phyloP scores from a whole-genome alignment of 805 yeast species.

The Suhomyces xylopsoci region DNA sequence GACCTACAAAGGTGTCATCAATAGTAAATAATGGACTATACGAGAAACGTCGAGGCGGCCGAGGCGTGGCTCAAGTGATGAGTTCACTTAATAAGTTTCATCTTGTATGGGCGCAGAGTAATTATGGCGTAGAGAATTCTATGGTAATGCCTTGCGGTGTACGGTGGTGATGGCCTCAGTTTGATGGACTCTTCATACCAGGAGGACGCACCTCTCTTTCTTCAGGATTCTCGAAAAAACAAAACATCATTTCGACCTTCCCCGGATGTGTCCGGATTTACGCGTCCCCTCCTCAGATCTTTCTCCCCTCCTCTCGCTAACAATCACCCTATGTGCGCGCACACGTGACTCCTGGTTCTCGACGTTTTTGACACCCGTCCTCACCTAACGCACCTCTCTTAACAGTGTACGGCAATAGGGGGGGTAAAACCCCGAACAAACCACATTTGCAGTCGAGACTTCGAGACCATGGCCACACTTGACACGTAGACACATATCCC shows the following conservation, averaged over 20 bases:
- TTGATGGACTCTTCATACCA: not conserved
- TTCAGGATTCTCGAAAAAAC: not conserved
- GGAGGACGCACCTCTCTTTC: not conserved
- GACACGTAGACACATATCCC: not conserved
- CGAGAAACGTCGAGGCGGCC: not conserved
- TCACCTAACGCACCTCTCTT: not conserved
- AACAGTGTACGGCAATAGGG: not conserved
- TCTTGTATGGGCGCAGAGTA: not conserved
- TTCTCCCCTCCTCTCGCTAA: constrained; percentile 4
- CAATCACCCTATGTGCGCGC: not conserved
- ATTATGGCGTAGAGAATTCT: not conserved
- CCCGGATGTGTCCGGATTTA: not conserved
- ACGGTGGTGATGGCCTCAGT: not conserved
- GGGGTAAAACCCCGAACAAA: not conserved
- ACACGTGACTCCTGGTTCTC: not conserved
- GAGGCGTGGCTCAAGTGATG: not conserved
- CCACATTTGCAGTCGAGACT: not conserved
- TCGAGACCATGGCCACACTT: not conserved
- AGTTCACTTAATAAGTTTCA: not conserved
- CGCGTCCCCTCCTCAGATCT: not conserved
- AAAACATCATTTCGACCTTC: not conserved
- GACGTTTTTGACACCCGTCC: not conserved
- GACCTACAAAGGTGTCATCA: not conserved
- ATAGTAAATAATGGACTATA: not conserved
- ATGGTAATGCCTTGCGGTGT: not conserved